A percentile compares a stretch with the other conserved stretches of the same genome.
Conservation (phyloP, 805 yeast species). For the Ogataea naganishii region DNA sequence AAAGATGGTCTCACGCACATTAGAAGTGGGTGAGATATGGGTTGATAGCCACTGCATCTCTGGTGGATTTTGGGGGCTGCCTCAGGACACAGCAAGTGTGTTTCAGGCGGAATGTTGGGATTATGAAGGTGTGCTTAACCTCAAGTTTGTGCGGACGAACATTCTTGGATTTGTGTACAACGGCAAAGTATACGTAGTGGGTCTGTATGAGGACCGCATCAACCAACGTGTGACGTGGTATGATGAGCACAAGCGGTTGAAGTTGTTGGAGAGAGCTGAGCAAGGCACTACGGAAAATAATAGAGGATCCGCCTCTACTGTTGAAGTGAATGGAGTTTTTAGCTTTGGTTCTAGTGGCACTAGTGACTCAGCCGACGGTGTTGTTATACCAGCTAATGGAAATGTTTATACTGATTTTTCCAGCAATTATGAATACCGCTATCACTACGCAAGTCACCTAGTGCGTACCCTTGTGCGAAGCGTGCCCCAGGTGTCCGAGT, state of each 20-base stretch:
- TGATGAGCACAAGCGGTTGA: constrained; percentile 32
- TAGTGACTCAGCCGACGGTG: no score
- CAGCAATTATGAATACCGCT: constrained; percentile 35
- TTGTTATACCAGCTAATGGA: no score
- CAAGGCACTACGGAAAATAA: constrained; percentile 18
- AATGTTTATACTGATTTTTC: no score
- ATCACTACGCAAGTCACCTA: constrained; percentile 82
- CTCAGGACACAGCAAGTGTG: constrained; percentile 58
- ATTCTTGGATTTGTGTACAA: constrained; percentile 79
- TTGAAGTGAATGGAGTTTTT: no score
- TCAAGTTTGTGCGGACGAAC: constrained; percentile 86
- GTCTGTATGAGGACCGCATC: constrained; percentile 85
- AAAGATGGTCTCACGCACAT: constrained; percentile 56
- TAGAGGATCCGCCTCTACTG: no score
- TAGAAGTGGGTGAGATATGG: constrained; percentile 95
- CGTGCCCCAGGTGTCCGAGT: constrained; percentile 76
- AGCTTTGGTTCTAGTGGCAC: no score
- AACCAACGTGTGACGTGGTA: constrained; percentile 67
- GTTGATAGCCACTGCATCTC: constrained; percentile 88
- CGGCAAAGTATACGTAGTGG: constrained; percentile 83
- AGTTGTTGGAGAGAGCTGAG: constrained; percentile 4
- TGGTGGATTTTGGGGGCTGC: constrained; percentile 80
- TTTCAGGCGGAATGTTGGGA: constrained; percentile 79
- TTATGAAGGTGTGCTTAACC: constrained; percentile 57
- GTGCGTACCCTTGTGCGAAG: constrained; percentile 77